These are phyloP conservation scores for Canna indica DNA, from an alignment of 176 grass and related monocot genomes.

Conservation along the genomic window DNA sequence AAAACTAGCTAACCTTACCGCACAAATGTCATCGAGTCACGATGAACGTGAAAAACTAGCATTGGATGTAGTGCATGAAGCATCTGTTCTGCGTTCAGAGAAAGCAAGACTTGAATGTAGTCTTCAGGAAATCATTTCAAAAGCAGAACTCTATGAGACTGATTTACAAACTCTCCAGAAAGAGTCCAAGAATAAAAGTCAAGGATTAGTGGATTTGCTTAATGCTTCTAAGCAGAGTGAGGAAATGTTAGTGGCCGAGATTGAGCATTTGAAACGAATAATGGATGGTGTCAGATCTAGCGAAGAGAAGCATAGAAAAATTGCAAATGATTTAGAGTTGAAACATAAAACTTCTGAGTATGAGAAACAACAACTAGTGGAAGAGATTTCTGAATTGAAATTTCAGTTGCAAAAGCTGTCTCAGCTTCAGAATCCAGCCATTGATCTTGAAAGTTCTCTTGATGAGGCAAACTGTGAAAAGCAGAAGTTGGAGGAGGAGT, in stretches of 20 bases:
- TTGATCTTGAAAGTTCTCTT: conserved; percentile 49
- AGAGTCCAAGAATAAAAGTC: conserved; percentile 77
- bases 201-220: conserved; percentile 74
- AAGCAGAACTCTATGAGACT: conserved; percentile 47
- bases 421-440: conserved; percentile 64
- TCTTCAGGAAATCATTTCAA: conserved; percentile 50
- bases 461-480: conserved; percentile 76
- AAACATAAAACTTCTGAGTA: conserved; percentile 70
- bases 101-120: conserved; percentile 68
- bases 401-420: conserved; percentile 58
- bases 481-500: conserved; percentile 49
- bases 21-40: conserved; percentile 44
- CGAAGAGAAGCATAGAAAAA: conserved; percentile 65
- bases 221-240: conserved; percentile 80
- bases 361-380: conserved; percentile 68
- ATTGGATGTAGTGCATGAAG: conserved; percentile 56
- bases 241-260: conserved; percentile 63
- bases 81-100: conserved; percentile 53
- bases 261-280: conserved; percentile 60
- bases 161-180: conserved; percentile 48
- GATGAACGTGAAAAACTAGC: conserved; percentile 46
- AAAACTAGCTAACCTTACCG: conserved; percentile 53
- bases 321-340: conserved; percentile 59
- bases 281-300: conserved; percentile 61
- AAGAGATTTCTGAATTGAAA: conserved; percentile 79